These are phyloP conservation scores for Sungouiella blattae DNA, from an alignment of 805 yeast genomes.

Conservation along the genomic window DNA sequence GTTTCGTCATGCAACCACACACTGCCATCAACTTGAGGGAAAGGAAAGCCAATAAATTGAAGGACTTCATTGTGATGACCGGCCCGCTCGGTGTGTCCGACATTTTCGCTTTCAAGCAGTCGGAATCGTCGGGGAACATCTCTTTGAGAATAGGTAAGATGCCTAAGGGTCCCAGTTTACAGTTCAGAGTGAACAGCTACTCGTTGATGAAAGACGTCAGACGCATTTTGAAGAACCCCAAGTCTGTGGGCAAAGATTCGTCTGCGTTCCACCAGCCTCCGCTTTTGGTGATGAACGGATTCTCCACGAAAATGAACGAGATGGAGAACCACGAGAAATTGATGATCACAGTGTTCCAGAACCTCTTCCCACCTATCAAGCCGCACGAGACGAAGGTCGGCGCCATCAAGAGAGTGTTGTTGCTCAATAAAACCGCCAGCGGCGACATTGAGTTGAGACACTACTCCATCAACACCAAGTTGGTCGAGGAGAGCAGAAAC, in stretches of 20 bases:
- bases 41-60: conserved; percentile 79
- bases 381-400: conserved; percentile 76
- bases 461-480: conserved; percentile 80
- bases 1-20: conserved; percentile 93
- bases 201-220: conserved; percentile 80
- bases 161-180: conserved; percentile 93
- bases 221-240: conserved; percentile 69
- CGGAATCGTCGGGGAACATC: conserved; percentile 71
- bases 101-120: conserved; percentile 80
- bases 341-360: conserved; percentile 85
- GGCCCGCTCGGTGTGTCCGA: conserved; percentile 95
- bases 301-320: conserved; percentile 56
- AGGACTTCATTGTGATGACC: conserved; percentile 96
- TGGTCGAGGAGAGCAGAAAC: conserved; percentile 72
- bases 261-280: conserved; percentile 77
- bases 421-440: conserved; percentile 73
- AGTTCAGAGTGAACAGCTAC: conserved; percentile 74
- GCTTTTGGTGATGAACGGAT: conserved; percentile 88
- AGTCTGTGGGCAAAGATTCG: conserved; percentile 63
- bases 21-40: conserved; percentile 88
- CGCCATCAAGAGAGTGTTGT: conserved; percentile 77
- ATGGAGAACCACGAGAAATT: conserved; percentile 74
- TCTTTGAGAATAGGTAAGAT: conserved; percentile 80
- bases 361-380: conserved; percentile 91
- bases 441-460: conserved; percentile 84